Conservation (phyloP, 2,329 filamentous ascomycete species). For the Apiospora pterosperma region DNA sequence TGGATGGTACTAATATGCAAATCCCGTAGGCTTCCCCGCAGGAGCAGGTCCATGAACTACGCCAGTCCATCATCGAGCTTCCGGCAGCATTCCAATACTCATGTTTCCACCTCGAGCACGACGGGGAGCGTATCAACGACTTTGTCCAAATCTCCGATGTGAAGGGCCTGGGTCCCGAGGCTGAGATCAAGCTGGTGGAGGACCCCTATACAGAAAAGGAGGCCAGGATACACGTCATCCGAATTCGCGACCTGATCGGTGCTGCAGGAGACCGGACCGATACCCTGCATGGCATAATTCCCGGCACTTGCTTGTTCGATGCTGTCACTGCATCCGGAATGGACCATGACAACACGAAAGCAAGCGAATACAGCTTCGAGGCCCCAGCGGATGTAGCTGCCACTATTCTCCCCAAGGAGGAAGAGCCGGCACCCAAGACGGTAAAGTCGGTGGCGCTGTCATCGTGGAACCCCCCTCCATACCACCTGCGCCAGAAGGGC, state of each 20-base stretch:
- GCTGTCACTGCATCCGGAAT: conserved; percentile 54
- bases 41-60: conserved; percentile 96
- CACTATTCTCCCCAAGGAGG: conserved; percentile 65
- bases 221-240: conserved; percentile 87
- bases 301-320: conserved; percentile 85
- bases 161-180: conserved; percentile 69
- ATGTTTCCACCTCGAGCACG: conserved; percentile 95
- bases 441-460: conserved; percentile 87
- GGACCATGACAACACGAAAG: conserved; percentile 33
- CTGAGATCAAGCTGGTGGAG: conserved; percentile 79
- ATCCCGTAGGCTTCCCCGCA: conserved; percentile 73
- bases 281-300: conserved; percentile 77
- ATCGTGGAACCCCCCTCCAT: conserved; percentile 93
- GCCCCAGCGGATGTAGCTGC: conserved; percentile 60
- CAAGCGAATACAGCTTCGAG: conserved; percentile 68
- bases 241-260: conserved; percentile 88
- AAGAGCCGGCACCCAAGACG: conserved; percentile 76
- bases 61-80: conserved; percentile 92
- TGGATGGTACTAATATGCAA: not conserved
- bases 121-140: conserved; percentile 88
- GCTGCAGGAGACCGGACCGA: conserved; percentile 87
- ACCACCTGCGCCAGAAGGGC: conserved; percentile 84
- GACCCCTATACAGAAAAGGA: conserved; percentile 99
- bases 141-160: conserved; percentile 91
- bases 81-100: conserved; percentile 95